phyloP scores from a whole-genome alignment of 768 basidiomycete species.

The Pulveroboletus frians region DNA sequence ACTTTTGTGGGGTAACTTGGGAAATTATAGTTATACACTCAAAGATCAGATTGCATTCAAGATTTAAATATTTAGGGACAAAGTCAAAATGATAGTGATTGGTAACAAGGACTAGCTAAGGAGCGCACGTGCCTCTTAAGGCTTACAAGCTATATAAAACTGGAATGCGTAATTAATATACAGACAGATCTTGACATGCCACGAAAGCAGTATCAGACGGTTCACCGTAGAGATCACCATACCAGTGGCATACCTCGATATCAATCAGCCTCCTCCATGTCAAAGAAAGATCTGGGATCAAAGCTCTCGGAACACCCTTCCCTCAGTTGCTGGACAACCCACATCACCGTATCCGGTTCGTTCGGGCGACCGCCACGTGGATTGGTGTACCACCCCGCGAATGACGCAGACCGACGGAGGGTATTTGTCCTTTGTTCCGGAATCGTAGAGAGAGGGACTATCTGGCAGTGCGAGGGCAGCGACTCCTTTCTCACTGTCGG shows the following conservation, averaged over 20 bases:
- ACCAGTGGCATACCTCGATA: not conserved
- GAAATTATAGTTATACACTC: no score
- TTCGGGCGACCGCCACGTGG: not conserved
- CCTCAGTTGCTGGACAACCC: conserved; percentile 18
- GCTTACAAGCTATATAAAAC: no score
- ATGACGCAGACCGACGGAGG: conserved; percentile 27
- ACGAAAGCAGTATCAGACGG: conserved; percentile 4
- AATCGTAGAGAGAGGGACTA: not conserved
- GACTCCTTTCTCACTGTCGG: conserved; percentile 15
- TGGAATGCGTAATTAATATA: not conserved
- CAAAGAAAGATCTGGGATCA: conserved; percentile 16
- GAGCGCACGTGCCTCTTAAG: no score
- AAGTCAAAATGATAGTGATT: no score
- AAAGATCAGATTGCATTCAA: no score
- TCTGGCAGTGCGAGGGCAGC: conserved; percentile 1
- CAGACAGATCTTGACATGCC: not conserved
- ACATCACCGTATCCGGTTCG: conserved; percentile 10
- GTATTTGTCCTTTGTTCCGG: not conserved
- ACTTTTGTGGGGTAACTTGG: no score
- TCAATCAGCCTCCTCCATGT: conserved; percentile 8
- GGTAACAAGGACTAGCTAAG: no score
- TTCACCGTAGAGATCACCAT: not conserved
- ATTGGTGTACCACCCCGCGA: conserved; percentile 9
- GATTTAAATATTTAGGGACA: no score
- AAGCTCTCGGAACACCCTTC: conserved; percentile 13